Conservation (phyloP, 1,284 basidiomycete species). For the Austropuccinia psidii region DNA sequence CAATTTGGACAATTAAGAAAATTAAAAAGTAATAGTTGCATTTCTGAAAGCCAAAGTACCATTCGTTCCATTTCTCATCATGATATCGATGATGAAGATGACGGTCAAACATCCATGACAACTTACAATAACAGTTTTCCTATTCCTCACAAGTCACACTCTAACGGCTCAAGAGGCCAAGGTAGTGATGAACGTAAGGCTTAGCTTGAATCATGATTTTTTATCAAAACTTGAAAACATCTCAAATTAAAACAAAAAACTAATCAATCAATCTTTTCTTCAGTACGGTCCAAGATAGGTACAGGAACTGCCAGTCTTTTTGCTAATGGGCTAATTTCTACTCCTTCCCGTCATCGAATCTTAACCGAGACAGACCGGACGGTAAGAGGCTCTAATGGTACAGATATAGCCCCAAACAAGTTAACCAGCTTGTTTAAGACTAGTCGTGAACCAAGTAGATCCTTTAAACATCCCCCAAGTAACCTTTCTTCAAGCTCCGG, state of each 20-base stretch:
- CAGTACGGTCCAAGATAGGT: background rate
- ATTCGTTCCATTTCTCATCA: background rate
- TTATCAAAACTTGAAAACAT: background rate
- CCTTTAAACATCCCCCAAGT: background rate
- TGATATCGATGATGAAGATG: slow-evolving; percentile 26
- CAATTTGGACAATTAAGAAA: background rate
- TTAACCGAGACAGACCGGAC: slow-evolving; percentile 21
- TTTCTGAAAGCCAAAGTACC: background rate
- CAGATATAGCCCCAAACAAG: background rate
- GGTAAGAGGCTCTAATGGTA: slow-evolving; percentile 14
- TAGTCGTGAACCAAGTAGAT: background rate
- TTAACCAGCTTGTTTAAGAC: slow-evolving; percentile 3
- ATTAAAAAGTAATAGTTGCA: background rate
- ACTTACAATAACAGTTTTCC: slow-evolving; percentile 20
- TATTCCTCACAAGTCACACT: slow-evolving; percentile 6
- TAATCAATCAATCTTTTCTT: background rate
- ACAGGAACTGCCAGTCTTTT: background rate
- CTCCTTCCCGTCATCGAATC: background rate
- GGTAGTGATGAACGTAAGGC: slow-evolving; percentile 22
- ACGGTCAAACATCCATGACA: slow-evolving; percentile 15
- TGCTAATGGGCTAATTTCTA: background rate
- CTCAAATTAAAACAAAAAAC: background rate
- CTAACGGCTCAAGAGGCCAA: slow-evolving; percentile 15
- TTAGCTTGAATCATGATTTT: background rate
- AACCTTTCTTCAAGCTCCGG: slow-evolving; percentile 34